phyloP scores from a whole-genome alignment of 257 asterid genomes.

The Agastache rugosa region DNA sequence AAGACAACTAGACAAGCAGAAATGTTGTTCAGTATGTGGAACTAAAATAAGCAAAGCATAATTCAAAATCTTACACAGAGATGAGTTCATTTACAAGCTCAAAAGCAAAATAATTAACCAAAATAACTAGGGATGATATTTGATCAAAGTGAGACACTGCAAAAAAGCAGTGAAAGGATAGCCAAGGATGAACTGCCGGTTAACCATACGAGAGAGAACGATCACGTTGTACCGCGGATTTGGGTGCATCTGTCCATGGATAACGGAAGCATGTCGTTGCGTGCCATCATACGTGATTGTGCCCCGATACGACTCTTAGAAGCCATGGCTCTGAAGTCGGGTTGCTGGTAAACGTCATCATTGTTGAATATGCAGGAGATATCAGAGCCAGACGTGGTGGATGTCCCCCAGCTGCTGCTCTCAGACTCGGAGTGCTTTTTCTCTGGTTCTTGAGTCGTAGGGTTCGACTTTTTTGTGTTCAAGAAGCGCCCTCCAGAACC shows the following conservation, averaged over 20 bases:
- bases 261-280: conserved; percentile 43
- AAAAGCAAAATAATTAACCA: conserved; percentile 1
- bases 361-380: conserved; percentile 66
- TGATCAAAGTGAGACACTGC: conserved; percentile 33
- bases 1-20: neutral
- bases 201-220: conserved; percentile 35
- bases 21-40: conserved; percentile 20
- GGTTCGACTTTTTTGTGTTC: conserved; percentile 52
- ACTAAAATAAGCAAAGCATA: conserved; percentile 22
- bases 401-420: conserved; percentile 57
- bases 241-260: conserved; percentile 47
- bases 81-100: conserved; percentile 32
- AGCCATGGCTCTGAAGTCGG: conserved; percentile 33
- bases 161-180: conserved; percentile 45
- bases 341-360: conserved; percentile 48
- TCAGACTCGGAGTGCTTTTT: conserved; percentile 46
- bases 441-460: conserved; percentile 36
- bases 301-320: conserved; percentile 28
- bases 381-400: conserved; percentile 56
- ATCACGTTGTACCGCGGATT: conserved; percentile 45
- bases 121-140: conserved; percentile 25
- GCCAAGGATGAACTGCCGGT: conserved; percentile 96
- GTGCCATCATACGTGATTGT: conserved; percentile 37
- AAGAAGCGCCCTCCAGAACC: conserved; percentile 75
- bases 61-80: conserved; percentile 27